phyloP scores from a whole-genome alignment of 495 filamentous ascomycete genomes.

The Penicillium coprophilum region DNA sequence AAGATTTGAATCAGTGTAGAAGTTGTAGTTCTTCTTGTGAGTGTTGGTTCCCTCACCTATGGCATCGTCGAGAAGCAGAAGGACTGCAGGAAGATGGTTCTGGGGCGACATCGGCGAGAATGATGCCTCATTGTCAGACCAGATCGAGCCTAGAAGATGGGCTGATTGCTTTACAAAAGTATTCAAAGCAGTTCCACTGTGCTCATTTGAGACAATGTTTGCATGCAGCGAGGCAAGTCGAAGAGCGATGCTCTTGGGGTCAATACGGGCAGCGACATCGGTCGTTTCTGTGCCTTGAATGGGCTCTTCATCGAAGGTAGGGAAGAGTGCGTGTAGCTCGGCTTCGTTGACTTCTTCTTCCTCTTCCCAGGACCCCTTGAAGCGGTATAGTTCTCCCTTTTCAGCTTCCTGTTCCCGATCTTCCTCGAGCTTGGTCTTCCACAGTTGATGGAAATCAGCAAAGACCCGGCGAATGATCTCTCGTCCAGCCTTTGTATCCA shows the following conservation, averaged over 20 bases:
- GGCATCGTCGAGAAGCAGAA: constrained; percentile 62
- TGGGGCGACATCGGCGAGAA: constrained; percentile 44
- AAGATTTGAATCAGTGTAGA: constrained; percentile 81
- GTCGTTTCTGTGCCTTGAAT: constrained; percentile 32
- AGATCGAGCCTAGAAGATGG: constrained; percentile 39
- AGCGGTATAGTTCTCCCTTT: constrained; percentile 75
- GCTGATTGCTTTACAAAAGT: constrained; percentile 43
- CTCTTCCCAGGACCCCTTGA: constrained; percentile 70
- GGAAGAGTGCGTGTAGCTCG: constrained; percentile 78
- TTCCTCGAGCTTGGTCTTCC: constrained; percentile 68
- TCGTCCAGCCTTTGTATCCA: constrained; percentile 30
- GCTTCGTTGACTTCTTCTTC: constrained; percentile 73
- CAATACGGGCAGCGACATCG: constrained; percentile 28
- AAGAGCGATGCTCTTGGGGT: constrained; percentile 48
- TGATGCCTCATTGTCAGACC: constrained; percentile 31
- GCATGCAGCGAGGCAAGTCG: constrained; percentile 55
- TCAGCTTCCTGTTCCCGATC: constrained; percentile 71
- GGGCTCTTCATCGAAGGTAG: constrained; percentile 60
- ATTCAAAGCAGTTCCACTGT: constrained; percentile 30
- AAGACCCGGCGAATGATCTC: constrained; percentile 52
- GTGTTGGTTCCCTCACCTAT: constrained; percentile 41
- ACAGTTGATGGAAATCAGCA: constrained; percentile 69
- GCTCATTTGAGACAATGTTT: constrained; percentile 42
- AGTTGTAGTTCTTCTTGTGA: constrained; percentile 64
- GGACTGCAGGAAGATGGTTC: constrained; percentile 60